Percentiles rank a stretch among this genome's conserved stretches.
Conservation (phyloP, 78 protist genomes). For the Dictyostelium capitatum region DNA sequence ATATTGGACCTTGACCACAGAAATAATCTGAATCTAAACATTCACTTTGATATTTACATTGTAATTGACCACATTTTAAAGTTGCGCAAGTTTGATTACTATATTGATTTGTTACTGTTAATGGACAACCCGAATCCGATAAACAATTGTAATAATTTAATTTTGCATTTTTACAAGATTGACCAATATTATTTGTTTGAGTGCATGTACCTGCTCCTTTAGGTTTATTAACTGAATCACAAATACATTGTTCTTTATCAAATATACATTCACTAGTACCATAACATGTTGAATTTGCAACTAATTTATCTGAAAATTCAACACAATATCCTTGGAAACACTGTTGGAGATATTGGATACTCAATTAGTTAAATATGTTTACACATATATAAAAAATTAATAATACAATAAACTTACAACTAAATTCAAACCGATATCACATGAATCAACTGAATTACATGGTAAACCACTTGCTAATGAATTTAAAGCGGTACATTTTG, state of each 20-base stretch:
- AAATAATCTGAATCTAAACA: not conserved
- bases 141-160: slow-evolving; percentile 12
- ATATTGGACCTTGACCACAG: slow-evolving; percentile 12
- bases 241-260: slow-evolving; percentile 34
- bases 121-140: not conserved
- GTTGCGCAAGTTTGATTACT: slow-evolving; percentile 5
- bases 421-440: slow-evolving; percentile 59
- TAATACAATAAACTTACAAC: slow-evolving; percentile 38
- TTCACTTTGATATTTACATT: slow-evolving; percentile 6
- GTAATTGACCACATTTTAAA: not conserved
- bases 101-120: slow-evolving; percentile 14
- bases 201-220: slow-evolving; percentile 13
- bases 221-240: slow-evolving; percentile 13
- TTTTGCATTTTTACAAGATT: slow-evolving; percentile 15
- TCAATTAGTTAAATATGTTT: not conserved
- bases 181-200: slow-evolving; percentile 3
- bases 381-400: not conserved
- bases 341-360: not conserved
- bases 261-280: not conserved
- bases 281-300: not conserved
- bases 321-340: slow-evolving; percentile 45
- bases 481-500: slow-evolving; percentile 7
- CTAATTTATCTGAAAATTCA: not conserved
- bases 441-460: slow-evolving; percentile 30
- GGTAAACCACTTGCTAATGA: slow-evolving; percentile 5